Evolutionary conservation across 441 rosid genomes (phyloP).

Genomic region (Heliophila coronopifolia): DNA sequence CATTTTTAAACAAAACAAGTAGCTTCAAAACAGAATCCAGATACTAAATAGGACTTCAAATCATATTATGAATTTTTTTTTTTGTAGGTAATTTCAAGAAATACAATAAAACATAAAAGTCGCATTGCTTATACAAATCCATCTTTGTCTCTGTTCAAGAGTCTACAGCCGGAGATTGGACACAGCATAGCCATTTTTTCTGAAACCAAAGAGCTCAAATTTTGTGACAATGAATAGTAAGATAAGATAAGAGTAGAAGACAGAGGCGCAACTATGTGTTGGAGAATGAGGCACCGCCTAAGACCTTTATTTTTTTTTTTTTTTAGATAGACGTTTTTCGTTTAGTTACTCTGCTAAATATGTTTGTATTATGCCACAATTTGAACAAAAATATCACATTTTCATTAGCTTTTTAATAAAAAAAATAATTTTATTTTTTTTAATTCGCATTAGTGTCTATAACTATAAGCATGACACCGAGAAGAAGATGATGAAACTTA

Average conservation of each 20-base stretch:
- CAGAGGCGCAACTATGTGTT: too few relatives aligned
- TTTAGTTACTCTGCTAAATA: too few relatives aligned
- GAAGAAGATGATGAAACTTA: slow-evolving; percentile 35
- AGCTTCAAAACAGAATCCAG: slow-evolving; percentile 43
- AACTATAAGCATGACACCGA: too few relatives aligned
- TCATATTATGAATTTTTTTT: slow-evolving; percentile 32
- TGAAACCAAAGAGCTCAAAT: slow-evolving; percentile 26
- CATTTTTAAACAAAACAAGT: slow-evolving; percentile 26
- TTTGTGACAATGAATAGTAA: not conserved
- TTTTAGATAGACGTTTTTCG: too few relatives aligned
- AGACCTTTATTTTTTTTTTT: too few relatives aligned
- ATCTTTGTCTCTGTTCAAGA: slow-evolving; percentile 40
- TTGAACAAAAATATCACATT: too few relatives aligned
- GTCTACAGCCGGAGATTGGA: slow-evolving; percentile 57
- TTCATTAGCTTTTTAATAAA: too few relatives aligned
- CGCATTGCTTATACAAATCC: slow-evolving; percentile 24
- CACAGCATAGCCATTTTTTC: slow-evolving; percentile 93
- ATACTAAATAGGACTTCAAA: slow-evolving; percentile 27
- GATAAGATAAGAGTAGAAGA: not conserved
- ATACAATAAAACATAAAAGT: slow-evolving; percentile 26
- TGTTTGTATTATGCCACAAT: too few relatives aligned
- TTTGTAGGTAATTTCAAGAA: slow-evolving; percentile 21
- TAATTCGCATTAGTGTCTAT: too few relatives aligned
- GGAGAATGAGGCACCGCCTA: too few relatives aligned
- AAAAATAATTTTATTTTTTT: too few relatives aligned